Conservation (phyloP, 2,329 filamentous ascomycete genomes). For the Phyllosticta paracitricarpa region DNA sequence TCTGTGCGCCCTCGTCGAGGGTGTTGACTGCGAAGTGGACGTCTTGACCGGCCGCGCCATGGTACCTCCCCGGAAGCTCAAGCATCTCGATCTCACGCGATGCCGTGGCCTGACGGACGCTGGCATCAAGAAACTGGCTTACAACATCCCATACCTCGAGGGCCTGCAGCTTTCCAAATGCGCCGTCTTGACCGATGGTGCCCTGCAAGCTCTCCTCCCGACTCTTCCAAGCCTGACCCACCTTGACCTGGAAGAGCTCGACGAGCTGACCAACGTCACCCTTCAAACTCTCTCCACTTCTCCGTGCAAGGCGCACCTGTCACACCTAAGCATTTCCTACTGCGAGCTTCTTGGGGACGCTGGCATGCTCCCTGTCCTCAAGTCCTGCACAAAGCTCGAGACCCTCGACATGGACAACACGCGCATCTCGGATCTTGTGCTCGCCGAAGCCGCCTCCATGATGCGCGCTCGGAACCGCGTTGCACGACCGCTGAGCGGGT, state of each 20-base stretch:
- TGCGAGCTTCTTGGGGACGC: slow-evolving; percentile 77
- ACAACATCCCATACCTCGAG: slow-evolving; percentile 69
- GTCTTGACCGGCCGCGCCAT: slow-evolving; percentile 66
- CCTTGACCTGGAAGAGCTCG: slow-evolving; percentile 80
- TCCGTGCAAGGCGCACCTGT: slow-evolving; percentile 59
- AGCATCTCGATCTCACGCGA: slow-evolving; percentile 75
- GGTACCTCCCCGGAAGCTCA: slow-evolving; percentile 66
- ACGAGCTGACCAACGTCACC: slow-evolving; percentile 63
- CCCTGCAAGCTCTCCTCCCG: slow-evolving; percentile 61
- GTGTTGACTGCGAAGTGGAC: slow-evolving; percentile 67
- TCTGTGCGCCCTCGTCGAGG: slow-evolving; percentile 65
- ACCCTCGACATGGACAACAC: slow-evolving; percentile 90
- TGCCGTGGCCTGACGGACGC: slow-evolving; percentile 64
- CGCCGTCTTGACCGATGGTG: slow-evolving; percentile 60
- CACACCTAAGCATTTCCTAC: slow-evolving; percentile 80
- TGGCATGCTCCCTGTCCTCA: slow-evolving; percentile 75
- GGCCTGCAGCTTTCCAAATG: slow-evolving; percentile 77
- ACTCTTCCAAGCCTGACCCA: slow-evolving; percentile 71
- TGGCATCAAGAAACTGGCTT: slow-evolving; percentile 60
- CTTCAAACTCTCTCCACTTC: slow-evolving; percentile 67
- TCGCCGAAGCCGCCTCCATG: slow-evolving; percentile 76
- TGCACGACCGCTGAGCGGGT: slow-evolving; percentile 22
- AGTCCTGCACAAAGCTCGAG: slow-evolving; percentile 58
- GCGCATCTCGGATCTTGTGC: slow-evolving; percentile 72
- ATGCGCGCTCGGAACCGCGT: slow-evolving; percentile 54